Base-by-base conservation (phyloP, 208 protist species). In the Novymonas esmeraldas region DNA sequence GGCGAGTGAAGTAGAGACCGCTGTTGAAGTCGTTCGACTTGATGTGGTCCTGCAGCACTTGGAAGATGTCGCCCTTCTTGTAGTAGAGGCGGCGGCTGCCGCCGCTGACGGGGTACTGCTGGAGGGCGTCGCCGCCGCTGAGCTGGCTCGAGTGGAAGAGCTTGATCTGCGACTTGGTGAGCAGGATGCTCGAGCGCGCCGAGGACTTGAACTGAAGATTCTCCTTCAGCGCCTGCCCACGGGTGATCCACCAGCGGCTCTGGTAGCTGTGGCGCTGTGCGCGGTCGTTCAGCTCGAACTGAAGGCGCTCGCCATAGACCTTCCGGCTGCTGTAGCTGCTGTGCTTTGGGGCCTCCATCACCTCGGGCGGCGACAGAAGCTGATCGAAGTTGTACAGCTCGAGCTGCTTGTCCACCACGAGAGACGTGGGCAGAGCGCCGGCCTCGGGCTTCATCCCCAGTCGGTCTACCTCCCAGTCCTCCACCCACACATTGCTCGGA, bases 331-430 rank as follows among this genome's bases (percentile, higher is more conserved):
- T 86, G 81, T 93, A 95, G 75, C 84, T 93, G 84, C 85, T 95
- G 83, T 95, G 90, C 63, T 80, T 85, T 29, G 87, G 87, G 1
- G 86, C 84, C 76, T 93, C 87, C 85, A 93, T 92, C 55, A 93
- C 76, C 76, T 95, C 90, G 16, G 85, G 87, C 6, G 85, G 87
- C 26, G 79, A 74, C 26, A 91, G 55, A 20, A 95, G 82, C 73
- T 95, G 87, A 60, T 95, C 87, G 73, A 93, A 93, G 81, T 95
- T 95, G 70, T 78, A 95, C 31, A 95, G 74, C 75, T 95, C 90
- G 41, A 93, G 79, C 58, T 85, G 87, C 70, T 93, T 95, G 31
- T 93, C 85, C 31, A 95, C 46, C 22, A 82, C 24, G n/a, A 95
- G 70, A 62, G 81, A 81, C 36, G 90, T 95, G 2, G 86, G 85